A percentile compares a stretch with the other conserved stretches of the same genome.
These are phyloP conservation scores for Harringtonia lauricola DNA, from an alignment of 2,329 filamentous ascomycete species.

Conservation along the genomic window DNA sequence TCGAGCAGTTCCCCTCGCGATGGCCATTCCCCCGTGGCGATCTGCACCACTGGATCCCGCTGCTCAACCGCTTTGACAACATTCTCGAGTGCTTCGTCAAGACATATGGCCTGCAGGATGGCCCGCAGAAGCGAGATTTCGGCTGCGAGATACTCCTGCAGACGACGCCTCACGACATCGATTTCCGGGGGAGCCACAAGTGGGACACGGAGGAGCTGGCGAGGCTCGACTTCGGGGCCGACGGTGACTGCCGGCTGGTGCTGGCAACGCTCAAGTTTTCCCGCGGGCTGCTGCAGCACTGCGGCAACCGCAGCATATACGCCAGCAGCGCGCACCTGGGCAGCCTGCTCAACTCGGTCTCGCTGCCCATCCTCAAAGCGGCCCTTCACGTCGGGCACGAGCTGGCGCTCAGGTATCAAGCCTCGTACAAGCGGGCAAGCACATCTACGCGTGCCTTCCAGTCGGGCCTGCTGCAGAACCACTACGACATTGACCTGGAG, in stretches of 20 bases:
- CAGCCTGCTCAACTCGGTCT: constrained; percentile 79
- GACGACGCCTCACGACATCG: constrained; percentile 36
- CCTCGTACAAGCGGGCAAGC: constrained; percentile 68
- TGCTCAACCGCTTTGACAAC: constrained; percentile 86
- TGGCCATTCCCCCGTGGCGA: constrained; percentile 96
- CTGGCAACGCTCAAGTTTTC: constrained; percentile 78
- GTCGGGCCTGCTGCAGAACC: constrained; percentile 65
- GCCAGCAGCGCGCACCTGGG: constrained; percentile 86
- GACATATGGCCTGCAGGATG: constrained; percentile 68
- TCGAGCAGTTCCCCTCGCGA: constrained; percentile 70
- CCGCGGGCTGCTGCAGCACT: constrained; percentile 79
- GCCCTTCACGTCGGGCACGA: constrained; percentile 74
- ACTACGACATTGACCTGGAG: constrained; percentile 72
- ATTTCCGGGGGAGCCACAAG: constrained; percentile 36
- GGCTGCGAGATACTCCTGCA: constrained; percentile 52
- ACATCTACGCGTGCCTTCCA: constrained; percentile 56
- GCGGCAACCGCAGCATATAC: constrained; percentile 93
- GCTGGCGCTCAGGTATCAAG: constrained; percentile 85
- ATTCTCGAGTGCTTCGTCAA: constrained; percentile 73
- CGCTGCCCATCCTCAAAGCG: constrained; percentile 63
- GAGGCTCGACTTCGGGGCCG: constrained; percentile 52
- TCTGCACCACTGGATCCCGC: constrained; percentile 94
- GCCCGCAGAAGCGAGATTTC: constrained; percentile 73
- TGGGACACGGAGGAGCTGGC: constrained; percentile 37
- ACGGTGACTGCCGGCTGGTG: constrained; percentile 73